These are phyloP conservation scores for Stephania cephalantha DNA, from an alignment of 164 flowering plant species.

Conservation along the genomic window DNA sequence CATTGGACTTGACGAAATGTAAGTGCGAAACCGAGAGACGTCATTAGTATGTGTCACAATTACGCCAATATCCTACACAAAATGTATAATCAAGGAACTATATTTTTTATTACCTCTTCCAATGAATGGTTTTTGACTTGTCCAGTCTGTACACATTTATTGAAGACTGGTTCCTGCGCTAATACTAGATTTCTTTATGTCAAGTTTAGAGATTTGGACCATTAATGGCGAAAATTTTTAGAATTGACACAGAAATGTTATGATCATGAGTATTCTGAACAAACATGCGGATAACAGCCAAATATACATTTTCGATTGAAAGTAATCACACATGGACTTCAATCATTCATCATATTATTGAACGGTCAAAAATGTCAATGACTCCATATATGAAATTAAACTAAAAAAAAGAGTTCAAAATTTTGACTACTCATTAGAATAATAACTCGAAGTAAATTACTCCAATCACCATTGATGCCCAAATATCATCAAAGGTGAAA, in stretches of 20 bases:
- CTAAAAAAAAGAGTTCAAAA: too few species aligned
- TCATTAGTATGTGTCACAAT: conserved; percentile 57
- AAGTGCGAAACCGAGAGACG: conserved; percentile 49
- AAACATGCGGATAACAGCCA: not conserved
- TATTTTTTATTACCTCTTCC: conserved; percentile 5
- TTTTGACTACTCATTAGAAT: too few species aligned
- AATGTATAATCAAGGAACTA: conserved; percentile 1
- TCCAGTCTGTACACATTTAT: not conserved
- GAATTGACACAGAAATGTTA: not conserved
- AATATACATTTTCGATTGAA: not conserved
- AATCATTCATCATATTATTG: too few species aligned
- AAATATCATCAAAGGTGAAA: too few species aligned
- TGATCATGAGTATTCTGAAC: not conserved
- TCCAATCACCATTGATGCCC: too few species aligned
- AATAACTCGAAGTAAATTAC: too few species aligned
- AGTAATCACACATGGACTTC: not conserved
- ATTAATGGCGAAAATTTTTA: not conserved
- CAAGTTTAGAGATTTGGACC: not conserved
- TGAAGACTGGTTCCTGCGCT: conserved; percentile 27
- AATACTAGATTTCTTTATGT: not conserved
- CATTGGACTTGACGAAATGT: conserved; percentile 40
- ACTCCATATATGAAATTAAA: too few species aligned
- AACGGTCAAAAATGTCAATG: not conserved
- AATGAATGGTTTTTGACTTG: conserved; percentile 4
- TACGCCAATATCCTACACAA: conserved; percentile 62